These are phyloP conservation scores for Pistacia integerrima DNA, from an alignment of 345 rosid species.

Conservation along the genomic window DNA sequence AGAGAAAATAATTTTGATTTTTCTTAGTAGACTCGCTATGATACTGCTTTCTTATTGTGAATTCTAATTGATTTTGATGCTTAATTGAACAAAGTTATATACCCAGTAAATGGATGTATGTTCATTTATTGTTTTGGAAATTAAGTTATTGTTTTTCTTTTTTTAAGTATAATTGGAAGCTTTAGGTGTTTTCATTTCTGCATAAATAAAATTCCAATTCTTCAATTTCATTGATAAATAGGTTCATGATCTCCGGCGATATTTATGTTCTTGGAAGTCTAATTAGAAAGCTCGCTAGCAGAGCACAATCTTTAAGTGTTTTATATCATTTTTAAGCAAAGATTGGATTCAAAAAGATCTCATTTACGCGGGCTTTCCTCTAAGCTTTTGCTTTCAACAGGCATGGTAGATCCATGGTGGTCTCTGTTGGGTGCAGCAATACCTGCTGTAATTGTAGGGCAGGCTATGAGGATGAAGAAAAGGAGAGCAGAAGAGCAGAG, in stretches of 20 bases:
- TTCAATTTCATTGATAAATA: not conserved
- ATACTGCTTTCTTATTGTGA: not conserved
- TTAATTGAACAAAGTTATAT: not conserved
- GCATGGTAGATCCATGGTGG: constrained; percentile 69
- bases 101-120: not conserved
- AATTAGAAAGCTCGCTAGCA: not conserved
- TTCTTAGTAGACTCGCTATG: not conserved
- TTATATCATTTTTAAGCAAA: not conserved
- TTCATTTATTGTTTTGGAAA: not conserved
- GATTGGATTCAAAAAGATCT: not conserved
- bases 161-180: not conserved
- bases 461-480: constrained; percentile 53
- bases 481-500: constrained; percentile 58
- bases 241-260: not conserved
- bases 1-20: not conserved
- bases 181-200: not conserved
- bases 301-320: not conserved
- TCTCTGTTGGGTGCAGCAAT: constrained; percentile 53
- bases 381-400: constrained; percentile 13
- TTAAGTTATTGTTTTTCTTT: not conserved
- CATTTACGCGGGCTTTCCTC: not conserved
- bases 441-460: constrained; percentile 55
- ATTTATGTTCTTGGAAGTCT: not conserved
- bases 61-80: not conserved
- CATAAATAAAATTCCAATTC: not conserved